Conservation (phyloP, 1,139 yeast species). For the Candida mesenterica region DNA sequence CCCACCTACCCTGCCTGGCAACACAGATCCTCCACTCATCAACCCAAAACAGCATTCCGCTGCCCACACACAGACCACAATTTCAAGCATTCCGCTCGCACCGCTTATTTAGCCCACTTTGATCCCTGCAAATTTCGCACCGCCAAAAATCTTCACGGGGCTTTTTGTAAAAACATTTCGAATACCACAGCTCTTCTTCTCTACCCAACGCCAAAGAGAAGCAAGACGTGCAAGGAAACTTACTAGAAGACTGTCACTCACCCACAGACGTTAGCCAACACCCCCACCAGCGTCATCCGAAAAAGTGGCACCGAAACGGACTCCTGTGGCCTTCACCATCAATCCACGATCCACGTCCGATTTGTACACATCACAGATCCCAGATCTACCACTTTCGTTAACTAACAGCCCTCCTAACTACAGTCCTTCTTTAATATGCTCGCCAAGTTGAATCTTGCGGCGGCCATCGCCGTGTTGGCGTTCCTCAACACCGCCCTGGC, state of each 20-base stretch:
- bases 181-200: neutral
- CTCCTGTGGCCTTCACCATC: neutral
- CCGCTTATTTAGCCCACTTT: neutral
- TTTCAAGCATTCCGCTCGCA: neutral
- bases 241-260: too few relatives aligned
- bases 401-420: slow-evolving; percentile 11
- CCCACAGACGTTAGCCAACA: too few relatives aligned
- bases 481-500: slow-evolving; percentile 2
- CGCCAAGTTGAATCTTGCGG: slow-evolving; percentile 8
- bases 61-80: too few relatives aligned
- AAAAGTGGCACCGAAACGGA: too few relatives aligned
- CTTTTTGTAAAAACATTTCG: neutral
- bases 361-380: neutral
- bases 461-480: slow-evolving; percentile 11
- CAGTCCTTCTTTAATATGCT: slow-evolving; percentile 17
- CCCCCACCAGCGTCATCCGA: too few relatives aligned
- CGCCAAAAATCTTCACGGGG: neutral
- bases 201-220: too few relatives aligned
- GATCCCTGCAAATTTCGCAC: neutral
- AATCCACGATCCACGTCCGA: neutral
- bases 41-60: neutral
- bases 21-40: neutral
- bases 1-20: too few relatives aligned
- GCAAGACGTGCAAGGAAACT: too few relatives aligned
- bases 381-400: slow-evolving; percentile 1